These are phyloP conservation scores for Phytophthora crassamura DNA, from an alignment of 352 stramenopile species.

Conservation along the genomic window DNA sequence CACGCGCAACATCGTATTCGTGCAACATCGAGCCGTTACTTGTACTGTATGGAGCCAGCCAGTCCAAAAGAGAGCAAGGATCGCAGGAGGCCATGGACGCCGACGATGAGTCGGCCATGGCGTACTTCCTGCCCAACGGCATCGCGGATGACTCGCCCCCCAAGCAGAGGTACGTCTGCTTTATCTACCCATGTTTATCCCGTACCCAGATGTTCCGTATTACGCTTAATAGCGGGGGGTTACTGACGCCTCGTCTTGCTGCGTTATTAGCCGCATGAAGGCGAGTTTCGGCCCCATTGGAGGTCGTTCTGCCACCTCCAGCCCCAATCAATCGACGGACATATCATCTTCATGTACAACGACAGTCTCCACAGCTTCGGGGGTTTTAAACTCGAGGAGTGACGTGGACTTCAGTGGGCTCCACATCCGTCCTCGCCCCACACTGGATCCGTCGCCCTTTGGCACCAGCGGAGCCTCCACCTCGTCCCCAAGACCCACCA, in stretches of 20 bases:
- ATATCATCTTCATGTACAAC: constrained; percentile 1
- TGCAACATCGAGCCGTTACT: constrained; percentile 13
- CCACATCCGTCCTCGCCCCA: constrained; percentile 21
- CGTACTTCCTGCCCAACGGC: constrained; percentile 87
- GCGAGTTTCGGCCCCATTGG: constrained; percentile 61
- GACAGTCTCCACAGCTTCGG: constrained; percentile 7
- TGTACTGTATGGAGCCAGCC: constrained; percentile 11
- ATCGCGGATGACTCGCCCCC: constrained; percentile 85
- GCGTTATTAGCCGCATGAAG: constrained; percentile 28
- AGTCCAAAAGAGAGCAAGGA: constrained; percentile 20
- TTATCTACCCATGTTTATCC: background rate
- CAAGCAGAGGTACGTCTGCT: constrained; percentile 57
- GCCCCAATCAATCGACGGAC: background rate
- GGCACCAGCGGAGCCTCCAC: constrained; percentile 9
- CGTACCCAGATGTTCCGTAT: constrained; percentile 1
- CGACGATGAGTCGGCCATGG: constrained; percentile 69
- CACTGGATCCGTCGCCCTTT: constrained; percentile 38
- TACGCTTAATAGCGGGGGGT: constrained; percentile 5
- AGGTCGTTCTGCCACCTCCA: constrained; percentile 27
- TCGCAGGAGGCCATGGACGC: constrained; percentile 37
- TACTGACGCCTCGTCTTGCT: constrained; percentile 6
- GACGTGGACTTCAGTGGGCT: constrained; percentile 37
- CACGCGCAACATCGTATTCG: constrained; percentile 11
- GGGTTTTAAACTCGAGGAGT: constrained; percentile 14
- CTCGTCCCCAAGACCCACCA: constrained; percentile 33